phyloP scores from a whole-genome alignment of 805 yeast genomes.

The Schizosaccharomyces octosporus region DNA sequence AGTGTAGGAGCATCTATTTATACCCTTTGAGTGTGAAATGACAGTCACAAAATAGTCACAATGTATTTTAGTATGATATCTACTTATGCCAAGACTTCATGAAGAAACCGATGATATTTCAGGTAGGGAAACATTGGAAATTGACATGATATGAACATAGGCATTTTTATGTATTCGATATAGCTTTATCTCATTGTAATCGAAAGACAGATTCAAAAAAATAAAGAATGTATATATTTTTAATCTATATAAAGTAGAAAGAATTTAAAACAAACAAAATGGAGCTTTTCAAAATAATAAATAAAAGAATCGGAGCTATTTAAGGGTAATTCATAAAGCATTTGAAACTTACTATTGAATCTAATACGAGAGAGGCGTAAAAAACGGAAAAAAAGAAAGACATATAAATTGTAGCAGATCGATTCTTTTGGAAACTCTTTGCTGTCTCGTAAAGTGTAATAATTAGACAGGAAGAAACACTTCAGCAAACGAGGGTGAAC shows the following conservation, averaged over 20 bases:
- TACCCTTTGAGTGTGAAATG: conserved; percentile 11
- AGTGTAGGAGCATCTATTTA: background rate
- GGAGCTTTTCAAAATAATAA: no score
- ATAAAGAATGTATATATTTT: background rate
- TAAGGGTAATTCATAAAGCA: no score
- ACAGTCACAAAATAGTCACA: background rate
- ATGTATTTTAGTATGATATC: background rate
- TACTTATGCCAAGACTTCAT: background rate
- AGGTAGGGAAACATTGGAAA: background rate
- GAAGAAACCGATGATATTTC: background rate
- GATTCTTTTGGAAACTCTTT: background rate
- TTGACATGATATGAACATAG: no score
- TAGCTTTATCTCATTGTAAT: background rate
- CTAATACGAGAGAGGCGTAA: no score
- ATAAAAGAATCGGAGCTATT: no score
- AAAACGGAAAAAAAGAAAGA: no score
- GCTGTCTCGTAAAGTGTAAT: no score
- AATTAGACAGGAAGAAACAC: no score
- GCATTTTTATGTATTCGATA: no score
- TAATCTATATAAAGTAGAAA: background rate
- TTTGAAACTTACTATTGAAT: no score
- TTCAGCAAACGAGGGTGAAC: no score
- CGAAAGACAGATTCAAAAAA: background rate
- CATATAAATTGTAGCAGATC: background rate
- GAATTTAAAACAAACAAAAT: background rate